Base-by-base conservation (phyloP, 2,329 filamentous ascomycete species). In the Phialophora verrucosa region DNA sequence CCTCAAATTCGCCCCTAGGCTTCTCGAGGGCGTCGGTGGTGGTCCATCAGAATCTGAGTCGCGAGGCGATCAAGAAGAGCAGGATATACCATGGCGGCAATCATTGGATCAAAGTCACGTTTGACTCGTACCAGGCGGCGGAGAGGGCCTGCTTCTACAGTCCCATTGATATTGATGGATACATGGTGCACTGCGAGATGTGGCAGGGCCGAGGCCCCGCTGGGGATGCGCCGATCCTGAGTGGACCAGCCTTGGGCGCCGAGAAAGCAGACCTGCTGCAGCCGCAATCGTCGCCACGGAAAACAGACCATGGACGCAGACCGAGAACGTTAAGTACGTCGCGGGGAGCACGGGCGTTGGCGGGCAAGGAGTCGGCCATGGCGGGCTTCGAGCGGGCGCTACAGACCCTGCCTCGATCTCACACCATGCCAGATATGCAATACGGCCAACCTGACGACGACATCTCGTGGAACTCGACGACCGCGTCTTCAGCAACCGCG, bases 91-190 rank as follows among this genome's bases (percentile, higher is more conserved):
- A 90, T 54, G 91, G 92, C 58, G 94, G 94, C 51, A 86, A 91
- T 72, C 91, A 97, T 81, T 98, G 94, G 94, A 92, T 97, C 73
- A 93, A 93, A 77, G 83, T 93, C 63, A 93, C 91, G 0, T 93
- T 92, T 73, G 91, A 92, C 78, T 91, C 88, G 50, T 83, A 85
- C 57, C 85, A 90, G 71, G 88, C 90, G 1, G 91, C 90, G 23
- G 89, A 91, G 66, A 83, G 87, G 11, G 91, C 91, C 25, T 80
- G 89, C 50, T 90, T 85, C 74, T 85, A 86, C 62, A 92, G 90
- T 59, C 91, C 91, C 0, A 89, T 92, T 78, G 84, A 84, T 66
- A 87, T 93, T 67, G 82, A 91, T 63, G 90, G 90, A 11, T 84
- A 90, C 74, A 77, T 90, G 12, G 87, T 93, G 29, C 88, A 87